These are phyloP conservation scores for Calendula officinalis DNA, from an alignment of 129 eudicot genomes.

Conservation along the genomic window DNA sequence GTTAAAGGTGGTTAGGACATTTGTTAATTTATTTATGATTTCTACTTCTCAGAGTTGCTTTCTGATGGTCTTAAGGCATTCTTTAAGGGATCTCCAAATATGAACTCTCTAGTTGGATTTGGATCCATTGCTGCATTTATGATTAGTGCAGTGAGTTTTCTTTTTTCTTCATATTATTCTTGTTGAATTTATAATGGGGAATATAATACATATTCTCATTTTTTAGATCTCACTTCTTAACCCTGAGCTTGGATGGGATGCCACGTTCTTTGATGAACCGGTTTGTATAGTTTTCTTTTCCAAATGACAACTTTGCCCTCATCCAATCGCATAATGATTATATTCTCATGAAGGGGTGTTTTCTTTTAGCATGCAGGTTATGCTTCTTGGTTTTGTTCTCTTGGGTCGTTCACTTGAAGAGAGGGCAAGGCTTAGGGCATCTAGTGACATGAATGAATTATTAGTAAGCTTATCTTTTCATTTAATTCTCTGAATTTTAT, in stretches of 20 bases:
- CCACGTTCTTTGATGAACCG: slow-evolving; percentile 93
- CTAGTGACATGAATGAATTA: slow-evolving; percentile 92
- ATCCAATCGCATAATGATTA: slow-evolving; percentile 14
- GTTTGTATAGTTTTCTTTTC: slow-evolving; percentile 39
- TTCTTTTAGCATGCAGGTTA: slow-evolving; percentile 77
- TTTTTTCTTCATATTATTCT: slow-evolving; percentile 19
- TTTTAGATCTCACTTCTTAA: slow-evolving; percentile 80
- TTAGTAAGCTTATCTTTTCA: slow-evolving; percentile 56
- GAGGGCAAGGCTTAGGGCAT: slow-evolving; percentile 87
- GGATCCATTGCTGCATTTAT: slow-evolving; percentile 90
- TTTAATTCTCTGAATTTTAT: background rate
- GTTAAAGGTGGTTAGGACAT: slow-evolving; percentile 2
- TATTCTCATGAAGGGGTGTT: slow-evolving; percentile 29
- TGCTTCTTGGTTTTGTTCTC: slow-evolving; percentile 98
- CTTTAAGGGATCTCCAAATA: slow-evolving; percentile 82
- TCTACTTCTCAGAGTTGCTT: slow-evolving; percentile 53
- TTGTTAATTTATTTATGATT: background rate
- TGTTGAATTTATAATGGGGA: background rate
- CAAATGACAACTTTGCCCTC: background rate
- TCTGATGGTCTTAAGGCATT: slow-evolving; percentile 78
- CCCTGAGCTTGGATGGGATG: slow-evolving; percentile 91
- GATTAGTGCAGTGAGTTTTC: slow-evolving; percentile 64
- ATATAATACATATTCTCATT: slow-evolving; percentile 6
- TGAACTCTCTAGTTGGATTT: slow-evolving; percentile 97
- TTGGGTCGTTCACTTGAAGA: slow-evolving; percentile 95